Evolutionary conservation across 1,284 basidiomycete species (phyloP), one percentile per base, ranked within the genome.

Genomic region (Mycena sp.): DNA sequence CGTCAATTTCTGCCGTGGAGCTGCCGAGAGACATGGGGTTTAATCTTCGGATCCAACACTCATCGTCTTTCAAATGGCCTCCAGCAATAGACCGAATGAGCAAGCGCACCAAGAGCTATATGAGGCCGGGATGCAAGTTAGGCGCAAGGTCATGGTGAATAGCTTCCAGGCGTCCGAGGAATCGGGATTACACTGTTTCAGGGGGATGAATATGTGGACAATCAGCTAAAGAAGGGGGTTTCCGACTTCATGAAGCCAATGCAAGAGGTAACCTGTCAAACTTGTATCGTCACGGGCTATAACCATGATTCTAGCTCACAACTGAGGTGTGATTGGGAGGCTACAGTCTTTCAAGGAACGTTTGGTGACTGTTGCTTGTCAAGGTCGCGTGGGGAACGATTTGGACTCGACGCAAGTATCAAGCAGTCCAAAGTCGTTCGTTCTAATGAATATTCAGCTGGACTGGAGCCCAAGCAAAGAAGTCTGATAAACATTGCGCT

Each of bases 211-310:
- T 84, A 83, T 73, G 84, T 85, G 38, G 76, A 83, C 61, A 81
- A 81, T 25, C 82, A 83, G 73, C 77, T 83, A 22, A 76, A 78
- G 64, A 78, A 81, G 80, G 83, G 81, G 9, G 78, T 79, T 3
- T 83, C 83, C 3, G 83, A 84, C 10, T 84, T 85, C 70, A 84
- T 84, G 84, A 81, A 77, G 72, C 83, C 83, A 0, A 84, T 85
- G 82, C 83, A 84, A 75, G 80, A 85, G 75, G 81, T 81, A 52
- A 25, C 4, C 18, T 14, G 18, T 9, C 30, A 41, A n/a, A 54
- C 38, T 48, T 52, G 46, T 14, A 59, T 37, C 22, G 34, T 52
- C 50, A 56, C 41, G 4, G 39, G 5, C 16, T 54, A 39, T 50
- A 13, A 18, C n/a, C 44, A 37, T 69, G 78, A 78, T 74, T 83